Conservation (phyloP, 768 basidiomycete genomes). For the Pleurotus tuber-regium region DNA sequence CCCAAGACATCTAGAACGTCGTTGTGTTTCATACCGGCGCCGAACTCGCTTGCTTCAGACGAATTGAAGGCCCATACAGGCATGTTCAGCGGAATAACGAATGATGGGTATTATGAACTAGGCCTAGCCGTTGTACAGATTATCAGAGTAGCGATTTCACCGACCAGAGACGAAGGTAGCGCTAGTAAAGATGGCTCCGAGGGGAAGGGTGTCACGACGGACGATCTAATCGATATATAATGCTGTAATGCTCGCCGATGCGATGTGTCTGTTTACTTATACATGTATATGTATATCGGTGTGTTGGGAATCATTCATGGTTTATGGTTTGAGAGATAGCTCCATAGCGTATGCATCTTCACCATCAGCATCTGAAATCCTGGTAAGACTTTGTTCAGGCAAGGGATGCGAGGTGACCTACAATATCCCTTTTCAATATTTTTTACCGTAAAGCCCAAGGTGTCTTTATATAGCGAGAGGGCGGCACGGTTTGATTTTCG, state of each 20-base stretch:
- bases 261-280: neutral
- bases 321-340: conserved; percentile 47
- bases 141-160: conserved; percentile 55
- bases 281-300: neutral
- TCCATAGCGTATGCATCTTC: conserved; percentile 95
- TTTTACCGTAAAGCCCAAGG: conserved; percentile 86
- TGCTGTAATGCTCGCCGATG: neutral
- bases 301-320: neutral
- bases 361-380: conserved; percentile 78
- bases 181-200: neutral
- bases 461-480: conserved; percentile 83
- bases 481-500: conserved; percentile 95
- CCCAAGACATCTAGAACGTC: conserved; percentile 42
- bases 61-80: conserved; percentile 85
- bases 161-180: conserved; percentile 16
- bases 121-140: conserved; percentile 65
- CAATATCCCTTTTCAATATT: conserved; percentile 92
- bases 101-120: conserved; percentile 89
- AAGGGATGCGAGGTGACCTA: conserved; percentile 33
- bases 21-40: conserved; percentile 58
- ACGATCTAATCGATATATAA: neutral
- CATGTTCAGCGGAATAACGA: conserved; percentile 80
- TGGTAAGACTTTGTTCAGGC: neutral
- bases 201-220: neutral
- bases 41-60: conserved; percentile 66